Base-by-base conservation (phyloP, 352 stramenopile species). In the Blastocystis sp. region DNA sequence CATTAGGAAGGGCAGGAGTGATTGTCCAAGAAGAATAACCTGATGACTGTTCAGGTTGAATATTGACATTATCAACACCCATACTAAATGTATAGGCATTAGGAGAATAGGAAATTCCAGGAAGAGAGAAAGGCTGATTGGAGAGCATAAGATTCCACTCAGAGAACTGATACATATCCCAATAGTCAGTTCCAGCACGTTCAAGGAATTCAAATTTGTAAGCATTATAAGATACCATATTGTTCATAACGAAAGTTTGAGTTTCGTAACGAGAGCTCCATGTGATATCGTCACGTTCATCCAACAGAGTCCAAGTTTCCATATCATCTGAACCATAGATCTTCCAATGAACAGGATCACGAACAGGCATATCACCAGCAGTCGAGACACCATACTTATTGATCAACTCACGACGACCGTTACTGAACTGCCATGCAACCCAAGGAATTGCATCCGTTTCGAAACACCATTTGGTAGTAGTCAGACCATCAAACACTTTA, bases 71-170 rank as follows among this genome's bases (percentile, higher is more conserved):
- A 77, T 87, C 77, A 32, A 78, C 0, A n/a, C 32, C 57, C 39
- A 78, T 61, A 35, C 35, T 74, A 37, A 37, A 87, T 27, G 57
- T 77, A 37, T 87, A 87, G 0, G 21, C 19, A 42, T 12, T 29
- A 49, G 71, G 77, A 63, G 77, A 61, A 51, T 87, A 87, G 27
- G 65, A 51, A 54, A 87, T 27, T 21, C 56, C 54, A 24, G 77
- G 77, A 16, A 21, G 27, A 56, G 74, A 51, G 32, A 54, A 78
- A 51, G 77, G 16, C 12, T 46, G 35, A 24, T 59, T 54, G 24
- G 71, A 51, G 24, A 83, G 35, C 46, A 83, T 51, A 43, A 83
- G 24, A 52, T 66, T 83, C 71, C 71, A 83, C 49, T 83, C 71
- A 65, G 46, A 66, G 42, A 83, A 65, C 71, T 83, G 71, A 5